Base-by-base conservation (phyloP, 2,329 filamentous ascomycete species). In the Sporothrix pseudoabietina region DNA sequence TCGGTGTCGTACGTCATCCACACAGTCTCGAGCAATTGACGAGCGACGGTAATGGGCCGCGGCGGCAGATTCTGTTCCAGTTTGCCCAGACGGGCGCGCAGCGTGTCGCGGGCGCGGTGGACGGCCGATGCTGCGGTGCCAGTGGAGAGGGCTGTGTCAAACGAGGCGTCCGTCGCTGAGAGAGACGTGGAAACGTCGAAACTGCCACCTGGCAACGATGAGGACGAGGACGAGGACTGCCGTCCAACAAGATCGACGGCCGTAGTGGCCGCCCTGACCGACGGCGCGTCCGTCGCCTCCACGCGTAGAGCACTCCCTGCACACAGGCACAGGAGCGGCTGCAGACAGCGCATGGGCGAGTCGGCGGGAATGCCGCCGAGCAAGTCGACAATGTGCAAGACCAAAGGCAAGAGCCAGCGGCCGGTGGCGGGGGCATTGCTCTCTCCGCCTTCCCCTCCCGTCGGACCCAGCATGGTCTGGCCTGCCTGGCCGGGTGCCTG, bases 1-100 rank as follows among this genome's bases (percentile, higher is more conserved):
- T 82, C 81, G 1, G 71, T 75, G 47, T 84, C 82, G 32, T 84
- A 84, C 0, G 80, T 79, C 1, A 79, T 77, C 82, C 82, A 84
- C 2, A 84, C 79, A 0, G 81, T 79, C n/a, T 78, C 80, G 4
- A 83, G 79, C 7, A 84, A 77, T 26, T 81, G 77, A 72, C 80
- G 80, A 1, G 82, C 82, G 22, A 84, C 80, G 0, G 78, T 73
- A 0, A 84, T 80, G 0, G 82, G 82, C 7, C 79, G 79, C 4
- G 82, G 81, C 5, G 82, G 82, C 5, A 84, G 72, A 9, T 76
- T 82, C 26, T 79, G 80, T 73, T 84, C 82, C 26, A 84, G 47
- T 19, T 79, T 78, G n/a, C 78, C 77, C 1, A 84, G 77, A 0
- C 82, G 77, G 12, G 78, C 77, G 72, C 80, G 79, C 12, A 83